These are phyloP conservation scores for Helicosporidium sp. DNA, from an alignment of 139 green algal species.

Conservation along the genomic window DNA sequence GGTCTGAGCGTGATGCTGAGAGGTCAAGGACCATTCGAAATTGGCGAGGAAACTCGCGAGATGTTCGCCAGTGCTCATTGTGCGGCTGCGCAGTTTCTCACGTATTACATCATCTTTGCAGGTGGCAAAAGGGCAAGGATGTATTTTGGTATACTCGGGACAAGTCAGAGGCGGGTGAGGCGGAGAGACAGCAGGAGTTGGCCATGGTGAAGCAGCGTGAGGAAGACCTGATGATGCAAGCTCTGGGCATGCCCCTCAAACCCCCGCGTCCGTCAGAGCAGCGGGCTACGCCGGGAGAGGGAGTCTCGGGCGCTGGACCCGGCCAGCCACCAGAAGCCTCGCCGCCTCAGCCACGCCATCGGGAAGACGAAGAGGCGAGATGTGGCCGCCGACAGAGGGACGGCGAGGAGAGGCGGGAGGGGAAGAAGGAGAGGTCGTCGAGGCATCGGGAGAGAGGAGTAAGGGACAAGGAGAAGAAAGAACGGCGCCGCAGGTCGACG, in stretches of 20 bases:
- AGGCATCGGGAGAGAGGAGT: no score
- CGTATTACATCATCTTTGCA: neutral
- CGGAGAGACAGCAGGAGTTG: constrained; percentile 23
- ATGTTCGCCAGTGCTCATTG: no score
- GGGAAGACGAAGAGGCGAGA: neutral
- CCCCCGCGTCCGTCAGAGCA: neutral
- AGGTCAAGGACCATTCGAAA: no score
- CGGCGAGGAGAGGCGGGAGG: no score
- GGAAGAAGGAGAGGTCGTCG: no score
- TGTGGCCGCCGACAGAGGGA: neutral
- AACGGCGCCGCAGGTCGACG: no score
- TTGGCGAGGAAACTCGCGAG: no score
- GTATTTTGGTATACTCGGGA: constrained; percentile 57
- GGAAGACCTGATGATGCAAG: constrained; percentile 58
- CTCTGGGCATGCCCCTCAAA: constrained; percentile 4
- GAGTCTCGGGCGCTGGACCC: neutral
- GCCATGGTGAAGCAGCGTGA: constrained; percentile 42
- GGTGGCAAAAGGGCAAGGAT: constrained; percentile 52
- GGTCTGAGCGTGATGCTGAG: no score
- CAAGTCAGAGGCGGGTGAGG: constrained; percentile 10
- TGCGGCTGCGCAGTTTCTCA: neutral
- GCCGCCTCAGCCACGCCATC: neutral
- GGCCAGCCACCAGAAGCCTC: neutral
- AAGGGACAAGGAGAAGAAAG: no score
- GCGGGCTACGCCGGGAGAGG: neutral